Evolutionary conservation across 208 protist species (phyloP).

Genomic region (Leishmania tropica): DNA sequence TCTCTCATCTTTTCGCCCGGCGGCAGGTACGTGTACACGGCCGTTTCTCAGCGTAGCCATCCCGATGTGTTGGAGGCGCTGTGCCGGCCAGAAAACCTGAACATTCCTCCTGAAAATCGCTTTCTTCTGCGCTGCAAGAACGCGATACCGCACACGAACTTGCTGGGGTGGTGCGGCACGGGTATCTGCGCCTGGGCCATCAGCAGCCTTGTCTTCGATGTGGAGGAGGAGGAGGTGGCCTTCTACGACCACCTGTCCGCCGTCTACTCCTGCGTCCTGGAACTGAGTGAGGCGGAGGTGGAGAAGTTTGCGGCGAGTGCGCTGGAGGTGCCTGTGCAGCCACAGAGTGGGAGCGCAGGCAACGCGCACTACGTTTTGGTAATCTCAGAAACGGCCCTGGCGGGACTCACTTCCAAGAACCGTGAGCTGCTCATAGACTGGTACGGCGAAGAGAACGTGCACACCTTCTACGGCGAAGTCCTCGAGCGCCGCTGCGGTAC

Average conservation of each 20-base stretch:
- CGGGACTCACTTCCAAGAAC: slow-evolving; percentile 37
- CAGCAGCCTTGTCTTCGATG: slow-evolving; percentile 49
- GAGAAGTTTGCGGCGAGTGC: slow-evolving; percentile 64
- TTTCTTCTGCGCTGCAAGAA: slow-evolving; percentile 51
- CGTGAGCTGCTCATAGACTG: slow-evolving; percentile 37
- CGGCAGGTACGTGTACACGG: slow-evolving; percentile 74
- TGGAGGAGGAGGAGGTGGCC: slow-evolving; percentile 48
- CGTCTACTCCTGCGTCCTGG: slow-evolving; percentile 53
- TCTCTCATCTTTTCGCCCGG: slow-evolving; percentile 67
- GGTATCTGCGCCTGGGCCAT: slow-evolving; percentile 82
- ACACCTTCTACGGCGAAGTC: slow-evolving; percentile 61
- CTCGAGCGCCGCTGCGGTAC: slow-evolving; percentile 61
- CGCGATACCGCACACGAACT: slow-evolving; percentile 69
- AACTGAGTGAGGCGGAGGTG: slow-evolving; percentile 62
- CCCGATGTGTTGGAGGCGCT: slow-evolving; percentile 61
- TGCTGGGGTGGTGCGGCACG: slow-evolving; percentile 75
- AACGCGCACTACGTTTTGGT: slow-evolving; percentile 39
- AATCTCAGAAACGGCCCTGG: slow-evolving; percentile 59
- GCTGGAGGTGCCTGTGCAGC: slow-evolving; percentile 42
- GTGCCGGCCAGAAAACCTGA: slow-evolving; percentile 62
- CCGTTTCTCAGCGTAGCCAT: slow-evolving; percentile 55
- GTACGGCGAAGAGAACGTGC: slow-evolving; percentile 69
- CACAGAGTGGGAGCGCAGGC: neutral
- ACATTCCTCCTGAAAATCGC: slow-evolving; percentile 67
- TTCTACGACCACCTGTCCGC: slow-evolving; percentile 66